Base-by-base conservation (phyloP, 2,329 filamentous ascomycete species). In the Samsoniella hepiali region DNA sequence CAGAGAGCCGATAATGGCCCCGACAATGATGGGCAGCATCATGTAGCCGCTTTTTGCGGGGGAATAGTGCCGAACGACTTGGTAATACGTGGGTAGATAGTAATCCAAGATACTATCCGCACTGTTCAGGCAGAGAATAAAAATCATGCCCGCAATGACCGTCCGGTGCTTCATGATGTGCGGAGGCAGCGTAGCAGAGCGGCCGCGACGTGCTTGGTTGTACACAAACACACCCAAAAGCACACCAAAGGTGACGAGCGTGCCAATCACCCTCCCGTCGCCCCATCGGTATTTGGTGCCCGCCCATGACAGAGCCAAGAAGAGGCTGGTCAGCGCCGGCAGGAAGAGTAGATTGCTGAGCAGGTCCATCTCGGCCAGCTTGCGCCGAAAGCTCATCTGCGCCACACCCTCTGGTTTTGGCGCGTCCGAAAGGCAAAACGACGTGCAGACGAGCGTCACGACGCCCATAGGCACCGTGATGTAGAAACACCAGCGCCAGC, bases 231-330 rank as follows among this genome's bases (percentile, higher is more conserved):
- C 58, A n/a, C 64, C n/a, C 31, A 72, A 62, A 1, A 75, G 67
- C 7, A 75, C 66, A 47, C 56, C 70, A 54, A 73, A 74, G 8
- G 74, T 47, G 38, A 76, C 72, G 15, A 79, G 66, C 3, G 77
- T 70, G 0, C 69, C 74, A 38, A 80, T 72, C 44, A 80, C 74
- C n/a, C 65, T 56, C 1, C 67, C 68, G 5, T 65, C 68, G 1
- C 40, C 45, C 70, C 70, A 72, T 0, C 64, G 22, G 29, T 76
- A 73, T 22, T 69, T 73, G 8, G 67, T 71, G 1, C 76, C 78
- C 7, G 75, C 77, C 79, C 79, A 83, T 15, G 81, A 79, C 2
- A 83, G 71, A 0, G 79, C 79, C 4, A 83, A 69, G 0, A 82
- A 70, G 4, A 82, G 74, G 63, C 79, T 81, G 29, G 80, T 70